These are phyloP conservation scores for Choiromyces venosus DNA, from an alignment of 495 filamentous ascomycete genomes.

Conservation along the genomic window DNA sequence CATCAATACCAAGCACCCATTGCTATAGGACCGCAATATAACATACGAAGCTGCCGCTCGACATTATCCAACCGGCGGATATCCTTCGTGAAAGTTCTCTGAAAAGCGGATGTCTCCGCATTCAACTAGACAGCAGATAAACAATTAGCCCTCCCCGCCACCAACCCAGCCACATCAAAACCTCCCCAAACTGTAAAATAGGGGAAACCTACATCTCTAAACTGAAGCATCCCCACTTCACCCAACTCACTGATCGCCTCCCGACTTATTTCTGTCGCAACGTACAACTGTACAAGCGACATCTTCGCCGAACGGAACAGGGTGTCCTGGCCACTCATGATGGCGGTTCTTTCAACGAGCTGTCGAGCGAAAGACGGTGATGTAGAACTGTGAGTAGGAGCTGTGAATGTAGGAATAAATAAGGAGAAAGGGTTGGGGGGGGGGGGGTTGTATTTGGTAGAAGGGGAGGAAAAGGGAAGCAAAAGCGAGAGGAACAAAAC, in stretches of 20 bases:
- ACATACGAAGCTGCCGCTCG: constrained; percentile 88
- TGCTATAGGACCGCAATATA: constrained; percentile 7
- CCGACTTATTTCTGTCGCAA: constrained; percentile 95
- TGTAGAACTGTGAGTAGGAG: background rate
- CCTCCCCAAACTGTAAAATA: background rate
- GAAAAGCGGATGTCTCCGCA: constrained; percentile 83
- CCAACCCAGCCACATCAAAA: background rate
- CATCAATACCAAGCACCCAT: constrained; percentile 14
- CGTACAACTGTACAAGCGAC: constrained; percentile 99
- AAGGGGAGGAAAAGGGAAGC: background rate
- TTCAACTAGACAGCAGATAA: constrained; percentile 62
- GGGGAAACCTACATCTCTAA: constrained; percentile 74
- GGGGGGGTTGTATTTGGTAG: too few relatives aligned
- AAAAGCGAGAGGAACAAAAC: background rate
- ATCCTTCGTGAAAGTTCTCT: constrained; percentile 94
- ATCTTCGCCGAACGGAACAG: constrained; percentile 99
- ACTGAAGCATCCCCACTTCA: constrained; percentile 91
- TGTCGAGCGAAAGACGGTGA: background rate
- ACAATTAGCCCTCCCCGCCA: background rate
- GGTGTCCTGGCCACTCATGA: constrained; percentile 66
- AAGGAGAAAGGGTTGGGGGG: background rate
- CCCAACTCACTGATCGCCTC: constrained; percentile 95
- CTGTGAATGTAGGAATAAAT: background rate
- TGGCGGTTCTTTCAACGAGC: constrained; percentile 27
- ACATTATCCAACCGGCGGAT: constrained; percentile 96